Base-by-base conservation (phyloP, 2,329 filamentous ascomycete species). In the Pyrenophora graminea region DNA sequence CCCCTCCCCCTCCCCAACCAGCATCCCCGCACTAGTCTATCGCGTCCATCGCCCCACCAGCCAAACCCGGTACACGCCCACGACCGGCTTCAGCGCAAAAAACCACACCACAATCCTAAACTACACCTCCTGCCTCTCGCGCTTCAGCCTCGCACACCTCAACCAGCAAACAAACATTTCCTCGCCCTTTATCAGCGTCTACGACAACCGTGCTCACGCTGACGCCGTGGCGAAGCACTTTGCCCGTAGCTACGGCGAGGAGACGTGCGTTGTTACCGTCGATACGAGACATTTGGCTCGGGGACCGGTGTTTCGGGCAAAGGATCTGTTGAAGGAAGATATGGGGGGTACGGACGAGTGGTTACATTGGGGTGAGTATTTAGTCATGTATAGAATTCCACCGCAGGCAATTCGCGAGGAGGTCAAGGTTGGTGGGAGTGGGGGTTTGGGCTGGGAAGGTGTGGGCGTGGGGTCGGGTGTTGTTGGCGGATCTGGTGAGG, bases 91-190 rank as follows among this genome's bases (percentile, higher is more conserved):
- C 61, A 55, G 46, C 25, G 53, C 69, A 4, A 71, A 71, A 23
- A 72, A 72, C 56, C 70, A 71, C 47, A 67, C 67, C 40, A 72
- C 70, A 1, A 67, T 71, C 48, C 49, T 69, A 19, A 63, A 62
- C 57, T 62, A 59, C 44, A 60, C 56, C 2, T 61, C 59, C 1
- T 49, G 51, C 1, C 56, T 67, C 13, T 58, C 51, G 0, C 64
- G 65, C 42, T 69, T 69, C 51, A 63, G 64, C 6, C 59, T 68
- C 48, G 65, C 67, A 7, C 67, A 69, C 15, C 52, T 71, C 6
- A 56, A 65, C 55, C 61, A 61, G 15, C 66, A 69, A 42, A 72
- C 70, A 38, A 72, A 72, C 57, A 66, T 71, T 45, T 67, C 63
- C 7, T 66, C 63, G 4, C 70, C 70, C 3, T 66, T 72, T 48